Percentiles rank a stretch among this genome's conserved stretches.
Conservation (phyloP, 495 filamentous ascomycete species). For the Tuber calosporum region DNA sequence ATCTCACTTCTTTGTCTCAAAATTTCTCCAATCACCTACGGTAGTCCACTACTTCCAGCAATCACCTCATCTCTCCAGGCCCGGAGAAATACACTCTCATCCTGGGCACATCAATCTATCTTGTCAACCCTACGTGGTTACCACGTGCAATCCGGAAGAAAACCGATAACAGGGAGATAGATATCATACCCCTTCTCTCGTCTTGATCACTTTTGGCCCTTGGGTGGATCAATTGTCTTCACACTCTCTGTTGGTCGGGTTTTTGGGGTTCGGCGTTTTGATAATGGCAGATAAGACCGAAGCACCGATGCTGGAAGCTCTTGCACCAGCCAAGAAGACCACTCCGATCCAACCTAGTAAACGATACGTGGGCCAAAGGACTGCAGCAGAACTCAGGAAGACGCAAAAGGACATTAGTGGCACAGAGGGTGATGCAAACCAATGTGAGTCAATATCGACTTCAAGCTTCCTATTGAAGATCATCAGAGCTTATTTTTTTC, state of each 20-base stretch:
- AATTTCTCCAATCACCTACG: not conserved
- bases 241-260: not conserved
- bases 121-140: not conserved
- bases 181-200: not conserved
- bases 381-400: constrained; percentile 49
- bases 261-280: constrained; percentile 6
- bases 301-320: not conserved
- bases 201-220: not conserved
- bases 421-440: constrained; percentile 59
- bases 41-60: not conserved
- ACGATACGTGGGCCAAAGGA: constrained; percentile 68
- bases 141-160: not conserved
- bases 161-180: not conserved
- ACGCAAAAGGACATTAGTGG: constrained; percentile 45
- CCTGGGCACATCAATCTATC: not conserved
- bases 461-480: not conserved
- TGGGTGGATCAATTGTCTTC: not conserved
- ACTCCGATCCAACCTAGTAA: constrained; percentile 56
- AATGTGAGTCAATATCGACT: constrained; percentile 45
- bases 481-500: not conserved
- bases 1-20: not conserved
- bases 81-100: not conserved
- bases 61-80: not conserved
- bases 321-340: not conserved
- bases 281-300: not conserved